These are phyloP conservation scores for Calendula officinalis DNA, from an alignment of 129 eudicot species.

Conservation along the genomic window DNA sequence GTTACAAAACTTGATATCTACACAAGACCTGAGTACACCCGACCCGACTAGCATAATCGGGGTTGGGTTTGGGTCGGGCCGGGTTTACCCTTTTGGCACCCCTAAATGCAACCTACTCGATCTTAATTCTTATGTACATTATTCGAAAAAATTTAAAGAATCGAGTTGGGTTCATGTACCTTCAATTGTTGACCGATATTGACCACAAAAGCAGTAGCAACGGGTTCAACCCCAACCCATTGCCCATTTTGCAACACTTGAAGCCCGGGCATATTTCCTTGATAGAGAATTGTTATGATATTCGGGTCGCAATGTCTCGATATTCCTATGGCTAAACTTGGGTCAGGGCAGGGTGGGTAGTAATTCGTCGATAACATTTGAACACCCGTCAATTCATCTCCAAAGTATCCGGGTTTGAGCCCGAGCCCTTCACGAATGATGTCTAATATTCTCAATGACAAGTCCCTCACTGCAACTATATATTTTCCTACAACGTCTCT, in stretches of 20 bases:
- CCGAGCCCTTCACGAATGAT: constrained; percentile 51
- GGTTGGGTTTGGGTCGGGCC: too few species aligned
- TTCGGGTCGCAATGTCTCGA: constrained; percentile 42
- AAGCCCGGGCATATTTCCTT: constrained; percentile 43
- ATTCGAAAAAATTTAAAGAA: background rate
- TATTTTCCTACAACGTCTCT: constrained; percentile 43
- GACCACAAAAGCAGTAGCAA: constrained; percentile 46
- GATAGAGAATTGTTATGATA: constrained; percentile 36
- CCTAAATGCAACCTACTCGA: too few species aligned
- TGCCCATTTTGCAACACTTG: constrained; percentile 48
- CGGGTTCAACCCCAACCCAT: constrained; percentile 44
- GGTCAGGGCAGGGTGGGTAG: constrained; percentile 75
- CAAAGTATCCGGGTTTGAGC: constrained; percentile 40
- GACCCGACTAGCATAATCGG: too few species aligned
- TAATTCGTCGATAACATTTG: constrained; percentile 34
- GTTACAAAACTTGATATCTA: too few species aligned
- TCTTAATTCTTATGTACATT: too few species aligned
- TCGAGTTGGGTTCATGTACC: constrained; percentile 26
- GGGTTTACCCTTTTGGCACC: too few species aligned
- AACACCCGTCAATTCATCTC: constrained; percentile 23
- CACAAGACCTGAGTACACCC: too few species aligned
- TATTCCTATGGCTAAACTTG: constrained; percentile 53
- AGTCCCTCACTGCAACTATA: constrained; percentile 26
- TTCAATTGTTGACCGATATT: constrained; percentile 44
- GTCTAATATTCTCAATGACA: constrained; percentile 44